Percentiles rank a stretch among this genome's conserved stretches.
Conservation (phyloP, 108 stramenopile genomes). For the Skeletonema costatum region DNA sequence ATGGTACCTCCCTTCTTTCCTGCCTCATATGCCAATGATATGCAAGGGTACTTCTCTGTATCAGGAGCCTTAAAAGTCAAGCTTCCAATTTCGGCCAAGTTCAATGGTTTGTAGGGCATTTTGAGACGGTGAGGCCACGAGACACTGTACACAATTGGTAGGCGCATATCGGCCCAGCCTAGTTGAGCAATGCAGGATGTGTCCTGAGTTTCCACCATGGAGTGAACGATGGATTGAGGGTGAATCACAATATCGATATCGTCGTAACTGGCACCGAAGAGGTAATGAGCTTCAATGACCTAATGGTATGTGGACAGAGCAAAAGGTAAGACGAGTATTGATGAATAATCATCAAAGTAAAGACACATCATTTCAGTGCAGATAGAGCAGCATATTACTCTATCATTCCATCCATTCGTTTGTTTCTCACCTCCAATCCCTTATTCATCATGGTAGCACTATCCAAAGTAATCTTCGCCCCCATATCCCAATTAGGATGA, state of each 20-base stretch:
- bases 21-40: slow-evolving; percentile 91
- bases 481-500: slow-evolving; percentile 97
- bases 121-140: slow-evolving; percentile 95
- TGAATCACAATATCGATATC: slow-evolving; percentile 98
- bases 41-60: slow-evolving; percentile 93
- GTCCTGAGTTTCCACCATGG: slow-evolving; percentile 96
- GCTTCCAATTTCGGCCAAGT: slow-evolving; percentile 76
- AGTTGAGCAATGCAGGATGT: slow-evolving; percentile 95
- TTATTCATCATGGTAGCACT: slow-evolving; percentile 99
- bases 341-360: not conserved
- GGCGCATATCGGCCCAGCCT: slow-evolving; percentile 97
- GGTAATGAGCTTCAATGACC: slow-evolving; percentile 97
- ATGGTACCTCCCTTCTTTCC: slow-evolving; percentile 93
- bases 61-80: slow-evolving; percentile 93
- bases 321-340: not conserved
- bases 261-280: slow-evolving; percentile 96
- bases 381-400: not conserved
- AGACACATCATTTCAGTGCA: not conserved
- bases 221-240: slow-evolving; percentile 97
- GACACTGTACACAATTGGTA: slow-evolving; percentile 94
- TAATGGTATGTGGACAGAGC: slow-evolving; percentile 10
- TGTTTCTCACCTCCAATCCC: slow-evolving; percentile 86
- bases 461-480: slow-evolving; percentile 95
- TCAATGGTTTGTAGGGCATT: slow-evolving; percentile 91
- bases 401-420: not conserved